Base-by-base conservation (phyloP, 768 basidiomycete species). In the Boletus rubropictus region DNA sequence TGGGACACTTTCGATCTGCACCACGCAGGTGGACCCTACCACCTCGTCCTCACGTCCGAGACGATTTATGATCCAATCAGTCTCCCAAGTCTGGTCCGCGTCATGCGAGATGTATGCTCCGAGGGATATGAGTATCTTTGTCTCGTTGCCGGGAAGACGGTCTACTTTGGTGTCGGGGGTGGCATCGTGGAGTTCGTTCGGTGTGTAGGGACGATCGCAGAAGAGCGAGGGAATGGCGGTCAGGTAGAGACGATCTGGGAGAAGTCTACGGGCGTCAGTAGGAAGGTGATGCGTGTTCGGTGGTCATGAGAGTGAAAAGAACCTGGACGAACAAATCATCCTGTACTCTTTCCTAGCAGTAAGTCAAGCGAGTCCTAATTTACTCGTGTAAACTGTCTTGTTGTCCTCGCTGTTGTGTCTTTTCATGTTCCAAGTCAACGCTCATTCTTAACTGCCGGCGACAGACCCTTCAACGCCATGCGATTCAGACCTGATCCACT, bases 91-190 rank as follows among this genome's bases (percentile, higher is more conserved):
- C 70, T 99, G 34, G 64, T 88, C 18, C 56, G 66, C 29, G 62
- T 86, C 17, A 58, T 89, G 62, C 66, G 68, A 42, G 48, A 59
- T 0, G 72, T 76, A 11, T 72, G 71, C 46, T 34, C 51, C 6
- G 43, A 38, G 4, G 34, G 27, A n/a, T 37, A 50, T 11, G 34
- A 17, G 6, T 66, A 63, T 52, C 37, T 73, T 6, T 89, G 85
- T 55, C 77, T 96, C 8, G 85, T 96, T 3, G 93, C 92, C 2
- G 89, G 88, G 1, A 98, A 97, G 65, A 77, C 91, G 12, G 66
- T 97, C 17, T 97, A 97, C 63, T 97, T 98, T 63, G 95, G 95
- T 7, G 91, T 97, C 4, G 94, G 93, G 1, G 94, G 95, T 0
- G 89, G 93, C 7, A 69, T 94, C 22, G 65, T 76, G 11, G 87